Base-by-base conservation (phyloP, 495 filamentous ascomycete genomes). In the Aspergillus mulundensis region DNA sequence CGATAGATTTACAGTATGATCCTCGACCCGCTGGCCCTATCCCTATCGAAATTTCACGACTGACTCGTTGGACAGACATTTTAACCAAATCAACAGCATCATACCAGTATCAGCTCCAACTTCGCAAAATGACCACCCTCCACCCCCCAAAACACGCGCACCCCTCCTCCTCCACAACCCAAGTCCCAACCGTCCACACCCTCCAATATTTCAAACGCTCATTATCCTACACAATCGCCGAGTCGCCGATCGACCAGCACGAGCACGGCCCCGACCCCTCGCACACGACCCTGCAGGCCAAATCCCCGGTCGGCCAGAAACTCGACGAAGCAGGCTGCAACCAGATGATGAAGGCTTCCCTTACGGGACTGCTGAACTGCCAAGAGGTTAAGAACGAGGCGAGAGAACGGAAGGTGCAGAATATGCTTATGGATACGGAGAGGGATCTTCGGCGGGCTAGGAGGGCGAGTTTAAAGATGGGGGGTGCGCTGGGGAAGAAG, bases 321-420 rank as follows among this genome's bases (percentile, higher is more conserved):
- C 36, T 50, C 32, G 32, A 50, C 32, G 30, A 50, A 15, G 47
- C 47, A 1, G 47, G 62, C 36, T 50, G 50, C 39, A 50, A 56
- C 25, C 48, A 54, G 15, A 53, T 56, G 45, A 44, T 61, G 18
- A 61, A 61, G 41, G 45, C 50, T 14, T 46, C 54, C 0, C n/a
- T 61, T 44, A 61, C 54, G 14, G 54, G 53, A n/a, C 38, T 61
- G 8, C 50, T 61, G 2, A 61, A 57, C 32, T 55, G 48, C 18
- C 43, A 20, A 5, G 38, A 50, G 3, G 54, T 57, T 12, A 57
- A 50, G 38, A 20, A 24, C 0, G 45, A 45, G 15, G 23, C 36
- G 7, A 44, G 45, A 4, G 54, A 50, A 5, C 34, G 59, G 11
- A 51, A 52, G 14, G 50, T 61, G 20, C 61, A 63, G 44, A 43